A percentile compares a stretch with the other conserved stretches of the same genome.
phyloP scores from a whole-genome alignment of 2,329 filamentous ascomycete species.

The Boeremia exigua region DNA sequence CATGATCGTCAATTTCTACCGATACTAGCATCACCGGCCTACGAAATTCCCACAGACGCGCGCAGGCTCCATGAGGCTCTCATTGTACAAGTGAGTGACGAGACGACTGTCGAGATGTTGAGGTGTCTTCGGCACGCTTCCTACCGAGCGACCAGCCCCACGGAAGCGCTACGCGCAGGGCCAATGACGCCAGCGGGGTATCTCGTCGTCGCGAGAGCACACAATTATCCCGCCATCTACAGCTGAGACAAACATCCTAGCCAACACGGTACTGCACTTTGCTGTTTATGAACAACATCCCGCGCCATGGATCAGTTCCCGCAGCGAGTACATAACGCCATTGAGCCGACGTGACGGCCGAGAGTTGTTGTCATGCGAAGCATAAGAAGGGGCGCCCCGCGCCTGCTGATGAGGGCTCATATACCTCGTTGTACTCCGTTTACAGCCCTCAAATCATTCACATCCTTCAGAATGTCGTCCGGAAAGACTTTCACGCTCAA shows the following conservation, averaged over 20 bases:
- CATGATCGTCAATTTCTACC: not conserved
- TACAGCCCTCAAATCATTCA: conserved; percentile 1
- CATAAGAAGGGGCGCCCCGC: conserved; percentile 22
- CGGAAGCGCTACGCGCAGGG: conserved; percentile 12
- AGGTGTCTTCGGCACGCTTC: conserved; percentile 23
- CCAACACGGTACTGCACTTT: conserved; percentile 25
- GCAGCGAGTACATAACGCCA: conserved; percentile 18
- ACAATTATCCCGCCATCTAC: conserved; percentile 34
- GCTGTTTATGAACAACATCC: conserved; percentile 19
- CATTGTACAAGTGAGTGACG: not conserved
- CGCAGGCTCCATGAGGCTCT: not conserved
- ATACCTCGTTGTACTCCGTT: conserved; percentile 1
- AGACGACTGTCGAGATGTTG: not conserved
- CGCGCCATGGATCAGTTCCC: conserved; percentile 24
- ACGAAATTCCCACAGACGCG: not conserved
- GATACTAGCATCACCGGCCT: not conserved
- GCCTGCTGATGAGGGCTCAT: not conserved
- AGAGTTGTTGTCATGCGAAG: conserved; percentile 13
- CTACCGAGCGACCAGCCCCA: conserved; percentile 22
- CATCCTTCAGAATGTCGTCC: conserved; percentile 36
- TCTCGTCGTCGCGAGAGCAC: conserved; percentile 25
- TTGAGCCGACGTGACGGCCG: conserved; percentile 17
- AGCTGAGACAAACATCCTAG: conserved; percentile 12
- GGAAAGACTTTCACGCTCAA: conserved; percentile 46
- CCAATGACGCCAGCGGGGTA: conserved; percentile 31